Evolutionary conservation across 1,284 basidiomycete genomes (phyloP), one percentile per base, ranked within the genome.

Genomic region (Mycosarcoma mackinlayi): DNA sequence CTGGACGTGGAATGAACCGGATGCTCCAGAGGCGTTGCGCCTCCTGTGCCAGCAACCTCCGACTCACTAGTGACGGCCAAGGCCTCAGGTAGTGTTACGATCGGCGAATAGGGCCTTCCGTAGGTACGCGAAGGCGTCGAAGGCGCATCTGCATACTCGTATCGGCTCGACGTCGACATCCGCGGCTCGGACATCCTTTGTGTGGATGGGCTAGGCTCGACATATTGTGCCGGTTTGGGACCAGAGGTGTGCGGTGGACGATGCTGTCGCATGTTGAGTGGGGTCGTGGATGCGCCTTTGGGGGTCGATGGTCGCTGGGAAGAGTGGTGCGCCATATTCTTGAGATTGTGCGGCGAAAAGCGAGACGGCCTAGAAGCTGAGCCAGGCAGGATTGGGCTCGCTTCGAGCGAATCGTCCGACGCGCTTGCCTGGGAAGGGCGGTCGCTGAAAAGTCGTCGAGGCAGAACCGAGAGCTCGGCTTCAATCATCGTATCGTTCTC

Each of bases 171-270:
- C 0, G 24, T 23, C 6, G 33, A 18, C 2, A 42, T 27, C 3
- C 66, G 45, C 0, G 60, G 51, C 47, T 62, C 66, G 13, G 66
- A 63, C 30, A 53, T 41, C 16, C 66, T 34, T 14, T 70, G 56
- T 11, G 67, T 64, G 3, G 58, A 51, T 0, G 68, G 68, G 28
- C 68, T 71, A 2, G 68, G 58, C 35, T 71, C 68, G 34, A 65
- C 50, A 18, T 40, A 44, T 2, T 35, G 47, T 18, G 35, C 24
- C 6, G 68, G 68, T 41, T 71, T 71, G 23, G 62, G 68, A 11
- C 68, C 68, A 3, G 56, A 42, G 6, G 53, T 65, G 44, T 61
- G 68, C 6, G 62, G 54, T 0, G 68, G 68, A 16, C 68, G 61
- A 47, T 71, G 68, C 13, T 54, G 53, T 23, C 68, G 42, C 6